These are phyloP conservation scores for Calocybe gambosa DNA, from an alignment of 1,284 basidiomycete genomes.

Conservation along the genomic window DNA sequence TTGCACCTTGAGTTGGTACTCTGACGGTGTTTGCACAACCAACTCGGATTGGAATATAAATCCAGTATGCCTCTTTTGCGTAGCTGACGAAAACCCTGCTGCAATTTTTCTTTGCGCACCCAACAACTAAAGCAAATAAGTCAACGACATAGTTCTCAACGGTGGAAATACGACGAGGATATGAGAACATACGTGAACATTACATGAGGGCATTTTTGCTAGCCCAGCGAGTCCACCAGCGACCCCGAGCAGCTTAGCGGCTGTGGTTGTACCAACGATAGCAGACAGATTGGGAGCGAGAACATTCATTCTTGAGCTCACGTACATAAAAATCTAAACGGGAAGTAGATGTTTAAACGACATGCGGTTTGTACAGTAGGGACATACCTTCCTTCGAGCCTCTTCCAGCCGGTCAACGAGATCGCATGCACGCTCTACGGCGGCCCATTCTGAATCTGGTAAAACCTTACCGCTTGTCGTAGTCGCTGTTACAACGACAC, in stretches of 20 bases:
- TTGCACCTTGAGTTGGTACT: constrained; percentile 90
- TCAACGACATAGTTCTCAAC: constrained; percentile 3
- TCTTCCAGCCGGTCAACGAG: constrained; percentile 85
- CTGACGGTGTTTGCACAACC: constrained; percentile 81
- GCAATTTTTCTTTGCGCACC: constrained; percentile 91
- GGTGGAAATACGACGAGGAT: background rate
- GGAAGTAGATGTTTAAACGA: constrained; percentile 5
- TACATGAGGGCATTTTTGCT: constrained; percentile 93
- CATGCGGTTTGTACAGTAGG: constrained; percentile 14
- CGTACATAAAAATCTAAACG: constrained; percentile 89
- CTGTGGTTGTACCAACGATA: constrained; percentile 97
- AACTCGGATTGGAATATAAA: constrained; percentile 94
- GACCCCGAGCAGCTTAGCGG: constrained; percentile 95
- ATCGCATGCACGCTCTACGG: constrained; percentile 81
- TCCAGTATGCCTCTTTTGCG: constrained; percentile 89
- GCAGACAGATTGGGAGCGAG: constrained; percentile 97
- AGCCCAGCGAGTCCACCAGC: constrained; percentile 90
- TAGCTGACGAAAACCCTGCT: constrained; percentile 76
- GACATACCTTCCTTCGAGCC: constrained; percentile 74
- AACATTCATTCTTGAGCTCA: constrained; percentile 97
- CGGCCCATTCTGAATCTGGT: constrained; percentile 66
- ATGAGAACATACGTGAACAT: constrained; percentile 72
- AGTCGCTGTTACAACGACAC: constrained; percentile 93
- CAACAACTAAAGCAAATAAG: constrained; percentile 58
- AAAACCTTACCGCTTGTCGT: constrained; percentile 81